Evolutionary conservation across 345 rosid genomes (phyloP), one percentile per base, ranked within the genome.

Genomic region (Atalantia buxifolia): DNA sequence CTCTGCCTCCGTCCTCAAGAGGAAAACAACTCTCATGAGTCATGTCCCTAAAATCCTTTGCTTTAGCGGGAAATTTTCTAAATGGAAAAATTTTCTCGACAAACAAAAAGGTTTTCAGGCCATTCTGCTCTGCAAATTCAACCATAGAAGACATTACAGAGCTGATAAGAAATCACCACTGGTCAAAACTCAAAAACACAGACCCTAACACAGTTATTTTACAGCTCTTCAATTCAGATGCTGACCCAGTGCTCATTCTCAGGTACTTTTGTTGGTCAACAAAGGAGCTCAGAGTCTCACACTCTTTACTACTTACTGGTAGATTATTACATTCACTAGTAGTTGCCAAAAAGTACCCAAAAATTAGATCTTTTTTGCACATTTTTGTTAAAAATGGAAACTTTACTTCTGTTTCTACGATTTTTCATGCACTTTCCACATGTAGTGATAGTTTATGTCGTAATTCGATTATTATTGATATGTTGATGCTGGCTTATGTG

Each of bases 341-440:
- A 0, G 66, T 42, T 38, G 84, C 87, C 40, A 90, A 86, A 76
- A 84, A 79, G 85, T 89, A 93, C 78, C 69, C 94, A 2, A 89
- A 90, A 78, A 84, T 90, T 25, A 85, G 94, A 66, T 90, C 97
- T 75, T 90, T 93, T 82, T 80, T 95, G 85, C 85, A 92, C 77
- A 79, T 79, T 12, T 92, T 87, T 80, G 95, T 88, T 6, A 87
- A 80, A 72, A 76, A 76, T 68, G 88, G 76, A 9, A 62, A 66
- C 9, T 67, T 72, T 28, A 55, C 75, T 79, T 77, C 89, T 5
- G 88, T 92, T 63, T 86, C 92, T 77, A 85, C 88, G 28, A 61
- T 89, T 68, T 80, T 95, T 78, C 93, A 93, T 79, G 83, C 94
- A 1, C 77, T 93, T 45, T 90, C 95, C 1, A 59, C 87, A 62